These are phyloP conservation scores for Ceratorhiza oryzae-sativae DNA, from an alignment of 1,284 basidiomycete genomes.

Conservation along the genomic window DNA sequence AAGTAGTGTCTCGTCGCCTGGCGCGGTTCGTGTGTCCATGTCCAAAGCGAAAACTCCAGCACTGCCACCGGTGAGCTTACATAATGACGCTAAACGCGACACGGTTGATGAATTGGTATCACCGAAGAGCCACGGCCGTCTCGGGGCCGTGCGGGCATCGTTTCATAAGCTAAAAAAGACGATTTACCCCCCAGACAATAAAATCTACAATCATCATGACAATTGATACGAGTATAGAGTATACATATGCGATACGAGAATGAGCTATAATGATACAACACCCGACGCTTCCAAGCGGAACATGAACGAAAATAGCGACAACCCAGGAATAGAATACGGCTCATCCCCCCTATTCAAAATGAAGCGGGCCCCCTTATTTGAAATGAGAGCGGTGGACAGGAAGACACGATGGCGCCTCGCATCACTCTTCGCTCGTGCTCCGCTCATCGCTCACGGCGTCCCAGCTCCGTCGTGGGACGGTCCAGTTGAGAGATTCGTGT, in stretches of 20 bases:
- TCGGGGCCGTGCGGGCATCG: no score
- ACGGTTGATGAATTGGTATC: no score
- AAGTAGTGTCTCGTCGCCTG: no score
- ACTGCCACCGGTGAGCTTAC: no score
- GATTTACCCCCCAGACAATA: neutral
- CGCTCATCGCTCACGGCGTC: slow-evolving; percentile 33
- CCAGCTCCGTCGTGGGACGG: slow-evolving; percentile 12
- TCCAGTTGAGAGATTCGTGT: neutral
- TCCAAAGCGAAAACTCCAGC: no score
- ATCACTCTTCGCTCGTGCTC: slow-evolving; percentile 19
- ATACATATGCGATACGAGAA: neutral
- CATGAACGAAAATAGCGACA: neutral
- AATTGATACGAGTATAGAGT: neutral
- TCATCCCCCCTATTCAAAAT: no score
- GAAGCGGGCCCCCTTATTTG: no score
- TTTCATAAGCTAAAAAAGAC: no score
- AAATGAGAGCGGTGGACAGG: neutral
- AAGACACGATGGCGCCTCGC: neutral
- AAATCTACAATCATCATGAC: neutral
- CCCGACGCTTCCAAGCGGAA: no score
- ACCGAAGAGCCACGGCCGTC: no score
- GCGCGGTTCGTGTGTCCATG: no score
- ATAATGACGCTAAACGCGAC: no score
- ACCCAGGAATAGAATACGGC: neutral
- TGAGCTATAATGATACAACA: slow-evolving; percentile 16